Conservation (phyloP, 2,329 filamentous ascomycete genomes). For the Pseudocercospora crystallina region DNA sequence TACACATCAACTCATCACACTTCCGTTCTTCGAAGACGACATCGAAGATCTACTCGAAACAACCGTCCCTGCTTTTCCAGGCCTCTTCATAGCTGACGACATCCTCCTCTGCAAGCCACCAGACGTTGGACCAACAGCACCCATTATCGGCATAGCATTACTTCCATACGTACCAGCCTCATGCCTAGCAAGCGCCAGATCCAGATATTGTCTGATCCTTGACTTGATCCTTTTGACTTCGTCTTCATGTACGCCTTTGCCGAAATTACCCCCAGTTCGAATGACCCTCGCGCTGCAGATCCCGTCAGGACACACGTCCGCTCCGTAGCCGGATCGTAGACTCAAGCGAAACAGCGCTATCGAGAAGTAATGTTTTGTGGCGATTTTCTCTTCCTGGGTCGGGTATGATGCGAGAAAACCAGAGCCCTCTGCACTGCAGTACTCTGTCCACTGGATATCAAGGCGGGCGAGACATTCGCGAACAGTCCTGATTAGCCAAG, state of each 20-base stretch:
- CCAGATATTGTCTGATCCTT: constrained; percentile 14
- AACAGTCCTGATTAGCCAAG: constrained; percentile 15
- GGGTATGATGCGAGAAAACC: constrained; percentile 16
- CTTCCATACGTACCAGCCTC: background rate
- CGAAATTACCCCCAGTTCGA: constrained; percentile 2
- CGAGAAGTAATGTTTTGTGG: constrained; percentile 22
- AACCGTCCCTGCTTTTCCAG: no score
- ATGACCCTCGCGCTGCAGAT: constrained; percentile 19
- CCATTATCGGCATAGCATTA: background rate
- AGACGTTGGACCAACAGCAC: background rate
- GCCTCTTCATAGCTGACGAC: no score
- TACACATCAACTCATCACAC: no score
- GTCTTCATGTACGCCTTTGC: constrained; percentile 14
- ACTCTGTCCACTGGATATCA: constrained; percentile 17
- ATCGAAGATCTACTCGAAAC: no score
- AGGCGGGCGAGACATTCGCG: constrained; percentile 17
- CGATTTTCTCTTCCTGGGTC: constrained; percentile 7
- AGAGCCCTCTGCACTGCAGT: constrained; percentile 1
- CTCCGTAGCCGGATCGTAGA: constrained; percentile 13
- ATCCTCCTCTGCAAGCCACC: no score
- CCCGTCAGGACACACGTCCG: constrained; percentile 15
- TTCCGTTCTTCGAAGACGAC: no score
- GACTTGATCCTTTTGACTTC: constrained; percentile 19
- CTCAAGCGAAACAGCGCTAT: constrained; percentile 13
- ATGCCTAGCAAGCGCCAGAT: background rate